Evolutionary conservation across 345 rosid species (phyloP).

Genomic region (Eucalyptus tenuipes): DNA sequence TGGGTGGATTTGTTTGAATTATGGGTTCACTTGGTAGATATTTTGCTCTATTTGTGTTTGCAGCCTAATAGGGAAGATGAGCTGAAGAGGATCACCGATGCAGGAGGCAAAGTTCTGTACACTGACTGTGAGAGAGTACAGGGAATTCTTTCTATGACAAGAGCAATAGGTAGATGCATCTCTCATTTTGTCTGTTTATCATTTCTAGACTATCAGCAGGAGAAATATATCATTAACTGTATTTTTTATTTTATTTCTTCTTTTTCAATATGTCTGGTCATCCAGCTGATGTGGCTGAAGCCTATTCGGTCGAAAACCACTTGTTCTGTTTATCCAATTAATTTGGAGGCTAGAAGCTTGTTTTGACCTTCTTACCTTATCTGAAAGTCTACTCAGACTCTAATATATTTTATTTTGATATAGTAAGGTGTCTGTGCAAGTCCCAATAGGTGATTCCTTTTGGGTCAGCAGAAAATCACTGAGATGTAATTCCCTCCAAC

Average conservation of each 20-base stretch:
- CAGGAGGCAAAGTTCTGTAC: constrained; percentile 32
- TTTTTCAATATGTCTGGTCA: background rate
- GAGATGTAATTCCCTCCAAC: background rate
- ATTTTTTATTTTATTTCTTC: background rate
- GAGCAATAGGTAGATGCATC: constrained; percentile 17
- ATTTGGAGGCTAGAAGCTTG: background rate
- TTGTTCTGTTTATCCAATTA: background rate
- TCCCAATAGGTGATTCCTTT: background rate
- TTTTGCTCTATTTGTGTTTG: background rate
- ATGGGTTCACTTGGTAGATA: background rate
- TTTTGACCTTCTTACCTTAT: background rate
- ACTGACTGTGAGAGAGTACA: constrained; percentile 28
- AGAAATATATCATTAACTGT: background rate
- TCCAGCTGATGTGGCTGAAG: background rate
- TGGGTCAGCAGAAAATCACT: background rate
- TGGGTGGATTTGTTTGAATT: background rate
- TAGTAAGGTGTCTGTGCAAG: background rate
- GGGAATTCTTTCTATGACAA: constrained; percentile 35
- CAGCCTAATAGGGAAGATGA: constrained; percentile 37
- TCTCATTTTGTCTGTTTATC: background rate
- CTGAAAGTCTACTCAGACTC: background rate
- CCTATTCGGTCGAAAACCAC: background rate
- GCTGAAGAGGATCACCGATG: constrained; percentile 16
- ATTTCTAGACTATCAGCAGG: background rate
- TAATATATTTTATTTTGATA: background rate